phyloP scores from a whole-genome alignment of 2,329 filamentous ascomycete species.

The Plectosphaerella cucumerina region DNA sequence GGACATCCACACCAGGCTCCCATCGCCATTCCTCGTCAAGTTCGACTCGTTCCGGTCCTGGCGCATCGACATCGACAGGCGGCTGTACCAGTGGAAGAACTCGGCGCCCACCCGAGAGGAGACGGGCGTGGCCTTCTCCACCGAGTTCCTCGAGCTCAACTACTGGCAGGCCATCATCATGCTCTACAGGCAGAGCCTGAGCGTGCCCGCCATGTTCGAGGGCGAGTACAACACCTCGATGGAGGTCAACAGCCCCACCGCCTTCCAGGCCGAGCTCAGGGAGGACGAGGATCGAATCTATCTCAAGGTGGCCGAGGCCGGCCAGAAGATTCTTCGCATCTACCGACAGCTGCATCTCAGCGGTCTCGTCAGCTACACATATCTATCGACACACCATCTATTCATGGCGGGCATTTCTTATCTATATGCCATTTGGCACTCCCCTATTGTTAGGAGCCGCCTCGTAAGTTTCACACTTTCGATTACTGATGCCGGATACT shows the following conservation, averaged over 20 bases:
- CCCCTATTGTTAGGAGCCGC: constrained; percentile 77
- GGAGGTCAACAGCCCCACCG: constrained; percentile 59
- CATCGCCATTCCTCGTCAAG: constrained; percentile 78
- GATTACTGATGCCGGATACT: constrained; percentile 9
- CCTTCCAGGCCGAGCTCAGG: constrained; percentile 60
- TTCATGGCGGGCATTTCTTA: constrained; percentile 98
- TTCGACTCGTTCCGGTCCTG: constrained; percentile 86
- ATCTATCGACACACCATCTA: constrained; percentile 89
- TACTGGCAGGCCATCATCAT: constrained; percentile 98
- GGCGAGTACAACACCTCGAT: constrained; percentile 67
- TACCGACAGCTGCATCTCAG: constrained; percentile 87
- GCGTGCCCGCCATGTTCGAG: constrained; percentile 79
- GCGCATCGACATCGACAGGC: constrained; percentile 80
- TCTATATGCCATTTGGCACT: constrained; percentile 96
- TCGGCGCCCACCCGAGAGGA: constrained; percentile 72
- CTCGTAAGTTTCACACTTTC: constrained; percentile 56
- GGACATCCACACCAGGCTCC: constrained; percentile 73
- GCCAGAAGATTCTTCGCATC: constrained; percentile 84
- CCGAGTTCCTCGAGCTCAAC: constrained; percentile 88
- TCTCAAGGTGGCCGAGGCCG: constrained; percentile 90
- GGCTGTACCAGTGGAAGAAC: constrained; percentile 82
- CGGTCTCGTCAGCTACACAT: constrained; percentile 92
- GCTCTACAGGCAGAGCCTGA: constrained; percentile 87
- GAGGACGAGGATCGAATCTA: constrained; percentile 91
- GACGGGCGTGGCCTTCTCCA: constrained; percentile 84